Evolutionary conservation across 2,329 filamentous ascomycete species (phyloP).

Genomic region (Ophiostoma ulmi): DNA sequence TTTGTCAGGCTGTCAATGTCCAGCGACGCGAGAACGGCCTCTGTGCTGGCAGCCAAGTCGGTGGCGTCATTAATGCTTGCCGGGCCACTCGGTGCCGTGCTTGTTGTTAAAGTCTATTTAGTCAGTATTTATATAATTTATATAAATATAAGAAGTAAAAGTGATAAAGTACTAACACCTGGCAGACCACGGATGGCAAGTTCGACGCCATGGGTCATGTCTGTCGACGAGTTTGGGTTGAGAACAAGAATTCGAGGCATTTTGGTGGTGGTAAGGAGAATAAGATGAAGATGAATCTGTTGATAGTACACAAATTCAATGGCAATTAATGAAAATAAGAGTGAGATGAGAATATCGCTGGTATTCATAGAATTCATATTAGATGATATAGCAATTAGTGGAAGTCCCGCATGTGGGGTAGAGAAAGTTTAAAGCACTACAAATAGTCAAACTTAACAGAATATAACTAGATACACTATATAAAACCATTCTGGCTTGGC

Average conservation of each 20-base stretch:
- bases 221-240: constrained; percentile 70
- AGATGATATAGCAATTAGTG: background rate
- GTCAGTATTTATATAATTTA: background rate
- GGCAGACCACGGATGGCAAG: constrained; percentile 44
- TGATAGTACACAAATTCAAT: background rate
- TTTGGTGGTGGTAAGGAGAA: background rate
- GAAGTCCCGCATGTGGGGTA: constrained; percentile 11
- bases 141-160: background rate
- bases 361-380: too few species aligned
- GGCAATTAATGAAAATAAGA: background rate
- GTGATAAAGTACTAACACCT: constrained; percentile 39
- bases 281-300: too few species aligned
- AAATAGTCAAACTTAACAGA: background rate
- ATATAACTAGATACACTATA: background rate
- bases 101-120: constrained; percentile 41
- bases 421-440: background rate
- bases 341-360: background rate
- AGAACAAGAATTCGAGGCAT: constrained; percentile 57
- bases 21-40: constrained; percentile 56
- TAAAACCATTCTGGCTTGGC: background rate
- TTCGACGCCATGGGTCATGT: constrained; percentile 65
- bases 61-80: constrained; percentile 71
- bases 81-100: constrained; percentile 63
- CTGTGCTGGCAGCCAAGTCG: constrained; percentile 60
- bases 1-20: constrained; percentile 36